Evolutionary conservation across 768 basidiomycete genomes (phyloP).

Genomic region (Tricholoma flavovirens): DNA sequence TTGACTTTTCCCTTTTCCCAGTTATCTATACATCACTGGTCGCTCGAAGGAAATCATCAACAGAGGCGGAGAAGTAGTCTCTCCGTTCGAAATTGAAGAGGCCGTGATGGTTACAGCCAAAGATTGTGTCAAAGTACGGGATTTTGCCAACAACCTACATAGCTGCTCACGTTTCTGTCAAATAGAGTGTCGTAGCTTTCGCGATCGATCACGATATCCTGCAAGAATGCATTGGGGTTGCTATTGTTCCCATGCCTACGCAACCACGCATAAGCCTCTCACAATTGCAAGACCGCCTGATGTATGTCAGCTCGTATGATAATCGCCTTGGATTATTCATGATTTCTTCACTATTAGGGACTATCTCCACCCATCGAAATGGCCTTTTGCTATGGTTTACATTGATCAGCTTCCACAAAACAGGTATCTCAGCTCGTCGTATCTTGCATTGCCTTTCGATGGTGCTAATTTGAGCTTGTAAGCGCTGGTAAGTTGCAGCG

Average conservation of each 20-base stretch:
- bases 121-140: constrained; percentile 32
- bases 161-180: neutral
- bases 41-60: constrained; percentile 57
- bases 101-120: constrained; percentile 41
- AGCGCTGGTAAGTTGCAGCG: constrained; percentile 43
- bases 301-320: constrained; percentile 16
- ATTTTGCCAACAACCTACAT: neutral
- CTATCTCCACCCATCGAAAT: constrained; percentile 43
- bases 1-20: constrained; percentile 4
- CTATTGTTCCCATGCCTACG: constrained; percentile 31
- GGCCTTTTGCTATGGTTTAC: constrained; percentile 43
- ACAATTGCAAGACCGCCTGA: constrained; percentile 39
- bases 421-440: constrained; percentile 14
- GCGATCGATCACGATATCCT: constrained; percentile 41
- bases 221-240: constrained; percentile 42
- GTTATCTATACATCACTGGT: constrained; percentile 47
- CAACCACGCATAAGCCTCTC: constrained; percentile 31
- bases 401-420: constrained; percentile 45
- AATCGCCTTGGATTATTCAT: neutral
- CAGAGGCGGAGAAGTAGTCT: constrained; percentile 56
- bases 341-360: constrained; percentile 24
- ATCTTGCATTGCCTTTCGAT: neutral
- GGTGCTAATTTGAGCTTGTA: constrained; percentile 4
- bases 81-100: constrained; percentile 57
- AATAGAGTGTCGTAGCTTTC: constrained; percentile 36